phyloP scores from a whole-genome alignment of 2,329 filamentous ascomycete species.

The Phaeosphaeria sp. region DNA sequence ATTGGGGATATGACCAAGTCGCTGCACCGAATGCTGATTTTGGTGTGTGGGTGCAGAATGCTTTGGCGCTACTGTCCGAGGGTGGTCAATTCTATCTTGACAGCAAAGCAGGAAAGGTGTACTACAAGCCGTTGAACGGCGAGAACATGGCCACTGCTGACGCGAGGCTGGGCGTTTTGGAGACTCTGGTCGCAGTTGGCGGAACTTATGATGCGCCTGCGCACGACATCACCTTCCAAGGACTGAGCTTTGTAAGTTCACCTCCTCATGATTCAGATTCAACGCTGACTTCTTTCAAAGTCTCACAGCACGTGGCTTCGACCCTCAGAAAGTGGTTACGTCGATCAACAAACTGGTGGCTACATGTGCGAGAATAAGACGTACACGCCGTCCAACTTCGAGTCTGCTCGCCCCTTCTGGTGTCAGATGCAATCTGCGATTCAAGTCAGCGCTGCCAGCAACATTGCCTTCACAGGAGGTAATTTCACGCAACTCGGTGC shows the following conservation, averaged over 20 bases:
- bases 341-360: slow-evolving; percentile 22
- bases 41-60: slow-evolving; percentile 25
- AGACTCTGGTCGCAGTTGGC: slow-evolving; percentile 15
- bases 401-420: slow-evolving; percentile 19
- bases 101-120: slow-evolving; percentile 17
- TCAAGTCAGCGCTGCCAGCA: slow-evolving; percentile 21
- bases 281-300: slow-evolving; percentile 6
- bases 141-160: slow-evolving; percentile 18
- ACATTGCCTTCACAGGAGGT: slow-evolving; percentile 18
- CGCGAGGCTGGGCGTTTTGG: slow-evolving; percentile 14
- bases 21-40: slow-evolving; percentile 19
- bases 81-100: slow-evolving; percentile 22
- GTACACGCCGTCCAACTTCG: slow-evolving; percentile 18
- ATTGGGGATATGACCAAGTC: slow-evolving; percentile 21
- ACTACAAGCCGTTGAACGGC: slow-evolving; percentile 19
- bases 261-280: neutral
- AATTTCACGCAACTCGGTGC: slow-evolving; percentile 18
- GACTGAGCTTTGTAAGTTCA: slow-evolving; percentile 16
- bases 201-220: slow-evolving; percentile 18
- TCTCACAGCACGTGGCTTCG: slow-evolving; percentile 20
- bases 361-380: slow-evolving; percentile 22
- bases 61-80: slow-evolving; percentile 16
- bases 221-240: slow-evolving; percentile 17
- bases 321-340: slow-evolving; percentile 13
- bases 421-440: slow-evolving; percentile 22